A percentile compares a stretch with the other conserved stretches of the same genome.
phyloP scores from a whole-genome alignment of 140 eudicot genomes.

The Oenanthe javanica region DNA sequence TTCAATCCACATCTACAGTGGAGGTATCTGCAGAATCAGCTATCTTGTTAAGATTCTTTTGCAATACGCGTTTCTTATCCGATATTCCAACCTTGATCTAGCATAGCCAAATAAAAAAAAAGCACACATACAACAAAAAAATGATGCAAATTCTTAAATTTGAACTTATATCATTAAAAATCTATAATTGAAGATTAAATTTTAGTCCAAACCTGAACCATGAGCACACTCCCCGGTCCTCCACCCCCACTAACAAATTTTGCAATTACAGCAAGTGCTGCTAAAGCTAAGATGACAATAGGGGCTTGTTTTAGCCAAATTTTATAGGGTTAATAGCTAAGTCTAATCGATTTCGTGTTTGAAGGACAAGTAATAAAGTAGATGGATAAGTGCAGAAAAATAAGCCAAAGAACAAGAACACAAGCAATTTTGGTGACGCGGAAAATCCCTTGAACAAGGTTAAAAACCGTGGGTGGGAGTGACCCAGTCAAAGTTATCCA shows the following conservation, averaged over 20 bases:
- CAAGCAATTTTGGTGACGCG: too few relatives aligned
- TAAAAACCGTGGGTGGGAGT: too few relatives aligned
- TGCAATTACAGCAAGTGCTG: neutral
- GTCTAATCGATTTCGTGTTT: too few relatives aligned
- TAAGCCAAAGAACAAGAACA: too few relatives aligned
- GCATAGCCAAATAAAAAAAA: neutral
- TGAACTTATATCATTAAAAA: neutral
- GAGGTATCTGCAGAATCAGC: conserved; percentile 3
- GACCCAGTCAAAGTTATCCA: too few relatives aligned
- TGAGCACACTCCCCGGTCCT: neutral
- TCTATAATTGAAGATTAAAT: neutral
- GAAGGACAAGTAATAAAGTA: too few relatives aligned
- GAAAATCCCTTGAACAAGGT: too few relatives aligned
- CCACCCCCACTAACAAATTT: neutral
- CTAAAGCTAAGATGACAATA: neutral
- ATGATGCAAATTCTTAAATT: neutral
- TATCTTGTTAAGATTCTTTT: neutral
- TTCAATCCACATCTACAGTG: neutral
- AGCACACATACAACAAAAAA: neutral
- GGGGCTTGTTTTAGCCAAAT: too few relatives aligned
- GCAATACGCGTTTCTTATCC: neutral
- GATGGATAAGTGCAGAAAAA: too few relatives aligned
- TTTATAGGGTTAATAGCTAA: too few relatives aligned
- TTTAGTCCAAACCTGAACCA: neutral
- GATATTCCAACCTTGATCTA: neutral